Percentiles rank a stretch among this genome's conserved stretches.
These are phyloP conservation scores for Plectosphaerella plurivora DNA, from an alignment of 2,329 filamentous ascomycete genomes.

Conservation along the genomic window DNA sequence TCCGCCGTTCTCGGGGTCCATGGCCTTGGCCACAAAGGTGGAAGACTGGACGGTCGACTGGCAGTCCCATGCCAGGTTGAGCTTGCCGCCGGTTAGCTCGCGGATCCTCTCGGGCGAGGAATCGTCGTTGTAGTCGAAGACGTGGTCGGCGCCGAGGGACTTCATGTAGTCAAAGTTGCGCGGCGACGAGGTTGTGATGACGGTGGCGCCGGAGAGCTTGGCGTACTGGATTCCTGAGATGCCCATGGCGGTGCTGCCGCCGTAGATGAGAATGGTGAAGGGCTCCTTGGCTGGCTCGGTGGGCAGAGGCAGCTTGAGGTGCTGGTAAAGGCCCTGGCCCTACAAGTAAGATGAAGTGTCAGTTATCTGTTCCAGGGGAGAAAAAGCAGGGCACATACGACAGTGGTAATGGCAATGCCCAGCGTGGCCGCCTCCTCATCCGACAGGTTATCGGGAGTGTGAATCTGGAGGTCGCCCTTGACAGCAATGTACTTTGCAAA, in stretches of 20 bases:
- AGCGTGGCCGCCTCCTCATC: constrained; percentile 42
- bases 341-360: constrained; percentile 9
- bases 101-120: constrained; percentile 15
- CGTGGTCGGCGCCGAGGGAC: constrained; percentile 37
- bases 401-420: constrained; percentile 36
- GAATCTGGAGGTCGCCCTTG: constrained; percentile 34
- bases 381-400: constrained; percentile 15
- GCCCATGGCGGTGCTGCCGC: constrained; percentile 50
- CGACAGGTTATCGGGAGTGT: constrained; percentile 35
- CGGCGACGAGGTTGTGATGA: constrained; percentile 33
- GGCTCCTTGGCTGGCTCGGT: constrained; percentile 26
- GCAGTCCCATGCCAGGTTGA: constrained; percentile 31
- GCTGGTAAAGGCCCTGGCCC: constrained; percentile 43
- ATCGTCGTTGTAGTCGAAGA: constrained; percentile 38
- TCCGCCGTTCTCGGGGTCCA: constrained; percentile 23
- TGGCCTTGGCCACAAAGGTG: constrained; percentile 22
- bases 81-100: constrained; percentile 14
- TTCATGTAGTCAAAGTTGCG: constrained; percentile 32
- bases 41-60: constrained; percentile 19
- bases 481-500: constrained; percentile 32
- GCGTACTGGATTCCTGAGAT: constrained; percentile 44
- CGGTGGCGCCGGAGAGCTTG: constrained; percentile 32
- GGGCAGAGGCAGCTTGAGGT: constrained; percentile 40
- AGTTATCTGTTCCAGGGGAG: background rate
- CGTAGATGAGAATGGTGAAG: constrained; percentile 38